These are phyloP conservation scores for Rubia peregrina DNA, from an alignment of 305 asterid species.

Conservation along the genomic window DNA sequence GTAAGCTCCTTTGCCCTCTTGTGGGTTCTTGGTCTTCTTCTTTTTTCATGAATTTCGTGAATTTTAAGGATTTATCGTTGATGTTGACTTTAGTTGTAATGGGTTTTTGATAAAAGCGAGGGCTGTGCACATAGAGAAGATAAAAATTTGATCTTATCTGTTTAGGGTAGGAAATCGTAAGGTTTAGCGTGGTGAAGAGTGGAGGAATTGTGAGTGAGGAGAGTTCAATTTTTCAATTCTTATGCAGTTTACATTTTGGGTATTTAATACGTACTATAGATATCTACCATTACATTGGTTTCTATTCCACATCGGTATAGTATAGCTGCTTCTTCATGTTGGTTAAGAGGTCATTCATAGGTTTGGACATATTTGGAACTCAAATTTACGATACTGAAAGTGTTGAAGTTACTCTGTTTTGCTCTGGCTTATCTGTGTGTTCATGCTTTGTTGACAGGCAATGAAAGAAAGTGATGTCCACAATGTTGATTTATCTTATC, in stretches of 20 bases:
- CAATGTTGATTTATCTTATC: slow-evolving; percentile 69
- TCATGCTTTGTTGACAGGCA: slow-evolving; percentile 30
- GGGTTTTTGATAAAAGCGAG: background rate
- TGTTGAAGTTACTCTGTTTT: background rate
- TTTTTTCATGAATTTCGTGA: slow-evolving; percentile 6
- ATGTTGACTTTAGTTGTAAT: slow-evolving; percentile 7
- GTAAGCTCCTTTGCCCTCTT: slow-evolving; percentile 33
- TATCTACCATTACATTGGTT: background rate
- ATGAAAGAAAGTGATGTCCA: slow-evolving; percentile 63
- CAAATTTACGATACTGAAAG: background rate
- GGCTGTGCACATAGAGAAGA: background rate
- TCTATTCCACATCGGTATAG: no score
- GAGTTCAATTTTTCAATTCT: background rate
- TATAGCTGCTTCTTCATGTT: no score
- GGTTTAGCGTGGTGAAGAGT: background rate
- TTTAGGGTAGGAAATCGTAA: background rate
- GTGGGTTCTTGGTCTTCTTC: background rate
- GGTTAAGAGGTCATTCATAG: background rate
- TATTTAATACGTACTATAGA: background rate
- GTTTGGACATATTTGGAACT: slow-evolving; percentile 1
- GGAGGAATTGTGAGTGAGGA: background rate
- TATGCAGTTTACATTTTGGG: background rate
- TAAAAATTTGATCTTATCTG: background rate
- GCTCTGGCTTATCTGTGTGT: background rate
- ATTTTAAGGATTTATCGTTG: background rate